These are phyloP conservation scores for Phytophthora sojae DNA, from an alignment of 352 stramenopile genomes.

Conservation along the genomic window DNA sequence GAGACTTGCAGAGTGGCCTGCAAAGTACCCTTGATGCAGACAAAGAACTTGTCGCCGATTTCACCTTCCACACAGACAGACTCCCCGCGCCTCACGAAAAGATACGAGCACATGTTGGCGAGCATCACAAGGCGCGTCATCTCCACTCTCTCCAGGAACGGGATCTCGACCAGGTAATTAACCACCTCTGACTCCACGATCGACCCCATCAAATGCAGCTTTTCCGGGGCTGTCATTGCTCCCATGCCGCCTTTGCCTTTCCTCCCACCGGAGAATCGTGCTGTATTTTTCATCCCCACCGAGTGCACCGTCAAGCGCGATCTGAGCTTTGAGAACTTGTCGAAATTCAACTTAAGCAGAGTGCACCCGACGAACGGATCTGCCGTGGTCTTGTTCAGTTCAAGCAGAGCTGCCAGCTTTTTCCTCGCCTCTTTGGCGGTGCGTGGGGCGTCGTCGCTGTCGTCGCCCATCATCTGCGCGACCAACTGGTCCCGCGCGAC, in stretches of 20 bases:
- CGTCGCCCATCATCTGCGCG: conserved; percentile 46
- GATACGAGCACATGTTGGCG: conserved; percentile 74
- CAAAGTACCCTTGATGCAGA: conserved; percentile 67
- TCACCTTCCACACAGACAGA: conserved; percentile 66
- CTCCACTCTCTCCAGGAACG: conserved; percentile 71
- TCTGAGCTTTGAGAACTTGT: conserved; percentile 60
- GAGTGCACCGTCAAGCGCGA: conserved; percentile 27
- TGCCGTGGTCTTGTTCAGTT: conserved; percentile 65
- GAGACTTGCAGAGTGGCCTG: conserved; percentile 55
- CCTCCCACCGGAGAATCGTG: conserved; percentile 54
- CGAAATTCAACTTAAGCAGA: conserved; percentile 62
- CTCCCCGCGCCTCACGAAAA: conserved; percentile 60
- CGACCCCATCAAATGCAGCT: conserved; percentile 67
- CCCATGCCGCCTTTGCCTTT: conserved; percentile 24
- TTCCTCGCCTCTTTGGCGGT: conserved; percentile 43
- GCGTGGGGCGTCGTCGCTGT: conserved; percentile 22
- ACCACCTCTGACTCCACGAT: conserved; percentile 77
- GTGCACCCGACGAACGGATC: conserved; percentile 64
- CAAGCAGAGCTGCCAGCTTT: conserved; percentile 64
- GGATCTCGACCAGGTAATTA: conserved; percentile 72
- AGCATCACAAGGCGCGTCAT: conserved; percentile 64
- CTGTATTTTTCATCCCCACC: conserved; percentile 52
- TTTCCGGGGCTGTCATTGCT: conserved; percentile 54
- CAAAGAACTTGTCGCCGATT: conserved; percentile 72
- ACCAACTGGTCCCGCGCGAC: conserved; percentile 58